Conservation (phyloP, 2,329 filamentous ascomycete species). For the Xylaria sp. region DNA sequence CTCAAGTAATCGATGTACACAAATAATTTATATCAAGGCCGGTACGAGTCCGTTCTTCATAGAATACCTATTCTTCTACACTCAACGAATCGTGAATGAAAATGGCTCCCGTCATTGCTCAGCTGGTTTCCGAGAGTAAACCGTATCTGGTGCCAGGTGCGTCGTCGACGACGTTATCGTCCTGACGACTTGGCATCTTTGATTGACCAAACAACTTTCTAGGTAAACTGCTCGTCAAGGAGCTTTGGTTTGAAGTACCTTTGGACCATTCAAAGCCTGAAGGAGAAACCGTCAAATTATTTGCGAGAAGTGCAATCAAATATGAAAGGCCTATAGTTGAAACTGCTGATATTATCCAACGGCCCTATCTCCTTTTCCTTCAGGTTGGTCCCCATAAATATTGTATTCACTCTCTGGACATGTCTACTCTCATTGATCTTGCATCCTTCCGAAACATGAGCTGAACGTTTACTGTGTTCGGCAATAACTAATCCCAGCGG, state of each 20-base stretch:
- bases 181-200: background rate
- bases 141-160: conserved; percentile 49
- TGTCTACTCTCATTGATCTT: no score
- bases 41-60: background rate
- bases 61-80: background rate
- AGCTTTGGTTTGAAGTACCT: conserved; percentile 87
- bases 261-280: conserved; percentile 72
- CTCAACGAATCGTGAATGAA: background rate
- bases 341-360: conserved; percentile 46
- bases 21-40: no score
- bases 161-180: background rate
- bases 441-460: no score
- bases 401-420: no score
- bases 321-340: conserved; percentile 66
- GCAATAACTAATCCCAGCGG: no score
- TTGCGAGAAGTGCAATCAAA: conserved; percentile 75
- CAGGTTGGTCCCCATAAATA: conserved; percentile 93
- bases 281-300: conserved; percentile 71
- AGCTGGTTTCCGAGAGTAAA: conserved; percentile 45
- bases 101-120: conserved; percentile 38
- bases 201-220: conserved; percentile 18
- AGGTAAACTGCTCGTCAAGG: conserved; percentile 79
- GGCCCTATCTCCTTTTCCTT: conserved; percentile 72
- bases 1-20: background rate
- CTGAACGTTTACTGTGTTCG: no score